phyloP scores from a whole-genome alignment of 768 basidiomycete species.

The Suillus americanus region DNA sequence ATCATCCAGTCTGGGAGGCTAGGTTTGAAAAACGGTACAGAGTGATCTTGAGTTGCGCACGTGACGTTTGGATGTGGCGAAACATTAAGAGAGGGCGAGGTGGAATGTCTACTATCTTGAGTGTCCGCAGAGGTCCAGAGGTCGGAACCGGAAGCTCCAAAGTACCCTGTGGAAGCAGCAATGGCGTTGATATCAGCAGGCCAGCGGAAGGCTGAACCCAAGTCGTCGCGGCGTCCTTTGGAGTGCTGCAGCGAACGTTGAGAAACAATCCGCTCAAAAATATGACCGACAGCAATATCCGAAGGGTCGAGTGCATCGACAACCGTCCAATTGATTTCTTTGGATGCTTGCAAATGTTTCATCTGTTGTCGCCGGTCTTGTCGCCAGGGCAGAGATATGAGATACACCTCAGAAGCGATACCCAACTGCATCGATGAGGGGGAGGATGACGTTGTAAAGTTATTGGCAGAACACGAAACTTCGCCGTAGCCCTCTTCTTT shows the following conservation, averaged over 20 bases:
- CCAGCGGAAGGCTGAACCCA: constrained; percentile 33
- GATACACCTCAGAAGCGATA: constrained; percentile 45
- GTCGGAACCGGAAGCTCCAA: constrained; percentile 22
- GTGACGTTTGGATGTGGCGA: constrained; percentile 32
- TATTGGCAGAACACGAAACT: not conserved
- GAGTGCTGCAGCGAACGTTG: constrained; percentile 26
- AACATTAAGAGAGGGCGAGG: constrained; percentile 1
- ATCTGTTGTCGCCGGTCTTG: constrained; percentile 56
- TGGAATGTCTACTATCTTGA: not conserved
- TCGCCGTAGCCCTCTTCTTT: not conserved
- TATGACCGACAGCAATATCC: constrained; percentile 36
- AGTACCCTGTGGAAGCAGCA: constrained; percentile 10
- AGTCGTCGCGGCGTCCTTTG: constrained; percentile 10
- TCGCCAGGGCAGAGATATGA: constrained; percentile 60
- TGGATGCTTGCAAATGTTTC: constrained; percentile 48
- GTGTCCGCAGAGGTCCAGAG: constrained; percentile 11
- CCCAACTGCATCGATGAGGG: constrained; percentile 26
- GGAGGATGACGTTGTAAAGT: too few relatives aligned
- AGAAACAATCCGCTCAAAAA: constrained; percentile 43
- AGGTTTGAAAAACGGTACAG: constrained; percentile 34
- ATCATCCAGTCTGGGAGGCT: constrained; percentile 45
- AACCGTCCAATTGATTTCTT: constrained; percentile 55
- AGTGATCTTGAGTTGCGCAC: constrained; percentile 44
- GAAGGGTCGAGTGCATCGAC: constrained; percentile 46
- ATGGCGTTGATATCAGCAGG: constrained; percentile 36